Conservation (phyloP, 192 early-diverging fungal genomes). For the Piromyces finnis region DNA sequence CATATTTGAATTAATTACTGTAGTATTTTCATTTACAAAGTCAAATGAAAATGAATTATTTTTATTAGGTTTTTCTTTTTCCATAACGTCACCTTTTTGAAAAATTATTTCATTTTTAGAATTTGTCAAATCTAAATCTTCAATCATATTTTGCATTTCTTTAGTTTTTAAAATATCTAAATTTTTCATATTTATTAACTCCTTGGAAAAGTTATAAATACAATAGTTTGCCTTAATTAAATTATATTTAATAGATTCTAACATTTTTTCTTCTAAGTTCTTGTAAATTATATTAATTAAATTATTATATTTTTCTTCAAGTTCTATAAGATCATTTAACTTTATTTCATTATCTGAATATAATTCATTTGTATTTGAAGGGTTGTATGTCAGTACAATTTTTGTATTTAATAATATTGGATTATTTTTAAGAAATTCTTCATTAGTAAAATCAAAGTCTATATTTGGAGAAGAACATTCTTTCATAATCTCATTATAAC, state of each 20-base stretch:
- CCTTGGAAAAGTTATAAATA: not conserved
- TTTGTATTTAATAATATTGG: not conserved
- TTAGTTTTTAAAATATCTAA: not conserved
- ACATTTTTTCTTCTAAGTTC: not conserved
- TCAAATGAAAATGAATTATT: not conserved
- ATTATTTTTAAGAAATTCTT: not conserved
- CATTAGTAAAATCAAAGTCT: not conserved
- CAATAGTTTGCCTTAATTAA: not conserved
- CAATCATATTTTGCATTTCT: not conserved
- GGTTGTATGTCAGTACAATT: not conserved
- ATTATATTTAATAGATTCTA: not conserved
- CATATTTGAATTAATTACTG: not conserved
- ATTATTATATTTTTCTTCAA: not conserved
- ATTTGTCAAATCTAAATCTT: not conserved
- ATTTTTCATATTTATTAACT: not conserved
- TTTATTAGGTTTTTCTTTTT: not conserved
- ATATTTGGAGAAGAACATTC: not conserved
- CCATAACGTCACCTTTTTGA: not conserved
- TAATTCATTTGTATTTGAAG: not conserved
- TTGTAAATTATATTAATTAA: not conserved
- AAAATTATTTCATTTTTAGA: not conserved
- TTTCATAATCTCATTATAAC: not conserved
- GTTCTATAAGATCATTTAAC: not conserved
- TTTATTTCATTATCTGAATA: not conserved
- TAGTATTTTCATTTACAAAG: not conserved